Percentiles rank a stretch among this genome's conserved stretches.
These are phyloP conservation scores for Daldinia decipiens DNA, from an alignment of 495 filamentous ascomycete species.

Conservation along the genomic window DNA sequence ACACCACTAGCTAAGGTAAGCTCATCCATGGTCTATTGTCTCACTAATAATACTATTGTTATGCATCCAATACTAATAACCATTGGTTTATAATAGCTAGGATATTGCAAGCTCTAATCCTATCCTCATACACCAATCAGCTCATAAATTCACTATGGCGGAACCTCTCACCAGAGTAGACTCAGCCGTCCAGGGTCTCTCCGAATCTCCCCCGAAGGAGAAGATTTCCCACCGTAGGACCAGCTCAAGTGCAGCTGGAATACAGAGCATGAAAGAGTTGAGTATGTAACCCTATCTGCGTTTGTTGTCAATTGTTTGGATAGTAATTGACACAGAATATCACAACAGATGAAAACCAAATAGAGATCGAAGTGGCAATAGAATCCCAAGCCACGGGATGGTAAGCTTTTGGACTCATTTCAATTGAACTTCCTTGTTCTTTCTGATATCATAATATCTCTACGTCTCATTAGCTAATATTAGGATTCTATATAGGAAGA, in stretches of 20 bases:
- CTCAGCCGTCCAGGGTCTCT: slow-evolving; percentile 83
- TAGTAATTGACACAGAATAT: no score
- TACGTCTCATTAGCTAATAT: no score
- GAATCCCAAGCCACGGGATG: no score
- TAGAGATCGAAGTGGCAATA: no score
- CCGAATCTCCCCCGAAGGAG: slow-evolving; percentile 71
- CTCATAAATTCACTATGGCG: slow-evolving; percentile 26
- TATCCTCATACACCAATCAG: slow-evolving; percentile 18
- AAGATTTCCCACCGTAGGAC: slow-evolving; percentile 64
- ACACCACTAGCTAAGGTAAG: slow-evolving; percentile 41
- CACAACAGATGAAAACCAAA: no score
- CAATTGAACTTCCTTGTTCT: no score
- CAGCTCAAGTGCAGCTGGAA: slow-evolving; percentile 64
- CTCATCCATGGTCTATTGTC: slow-evolving; percentile 9
- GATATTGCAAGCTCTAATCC: slow-evolving; percentile 15
- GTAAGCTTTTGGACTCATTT: no score
- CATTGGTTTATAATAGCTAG: slow-evolving; percentile 23
- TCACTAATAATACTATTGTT: not conserved
- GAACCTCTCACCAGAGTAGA: slow-evolving; percentile 84
- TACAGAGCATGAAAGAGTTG: no score
- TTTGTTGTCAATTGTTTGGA: no score
- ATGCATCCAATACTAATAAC: slow-evolving; percentile 5
- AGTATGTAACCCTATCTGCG: no score
- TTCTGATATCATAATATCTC: no score
- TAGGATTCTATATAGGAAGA: no score